Base-by-base conservation (phyloP, 2,329 filamentous ascomycete species). In the Fusarium begoniae region DNA sequence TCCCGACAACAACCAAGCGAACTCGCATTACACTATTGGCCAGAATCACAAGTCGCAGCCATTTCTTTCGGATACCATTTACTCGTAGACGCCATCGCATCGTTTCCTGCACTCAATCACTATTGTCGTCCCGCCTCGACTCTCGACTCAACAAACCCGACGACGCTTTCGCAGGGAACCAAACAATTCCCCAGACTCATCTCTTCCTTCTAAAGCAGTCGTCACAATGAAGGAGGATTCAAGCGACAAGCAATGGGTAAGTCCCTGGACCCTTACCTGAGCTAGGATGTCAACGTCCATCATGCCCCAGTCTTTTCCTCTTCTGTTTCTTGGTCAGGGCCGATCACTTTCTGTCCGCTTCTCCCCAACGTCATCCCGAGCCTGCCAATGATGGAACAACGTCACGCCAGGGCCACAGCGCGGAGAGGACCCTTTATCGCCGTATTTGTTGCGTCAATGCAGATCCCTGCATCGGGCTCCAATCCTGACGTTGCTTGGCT, bases 171-270 rank as follows among this genome's bases (percentile, higher is more conserved):
- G 22, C 32, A 8, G 20, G 56, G 44, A 24, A 32, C 40, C 14
- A 35, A 38, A 57, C 17, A 50, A 43, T 17, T 44, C 28, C 38
- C 53, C 40, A 45, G 45, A 68, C n/a, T 22, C 32, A 38, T 59
- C 24, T 24, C 47, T 12, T 18, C 63, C 43, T 41, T 28, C 26
- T 47, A 66, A 58, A 51, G 28, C 50, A 56, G 60, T 55, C 63
- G 63, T 57, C 48, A 69, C 66, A 35, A 78, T 74, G 75, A 72
- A 66, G 35, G 72, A 74, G 30, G 32, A 32, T 75, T 79, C 65
- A 77, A 80, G 64, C 38, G 85, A 87, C 77, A 88, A 88, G 80
- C 81, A 86, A 73, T 87, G 86, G 86, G 86, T 88, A 81, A 78
- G 83, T 81, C 64, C 62, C 56, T 54, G 65, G 65, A 69, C 57